Evolutionary conservation across 352 stramenopile genomes (phyloP).

Genomic region (Globisporangium heterothallicum): DNA sequence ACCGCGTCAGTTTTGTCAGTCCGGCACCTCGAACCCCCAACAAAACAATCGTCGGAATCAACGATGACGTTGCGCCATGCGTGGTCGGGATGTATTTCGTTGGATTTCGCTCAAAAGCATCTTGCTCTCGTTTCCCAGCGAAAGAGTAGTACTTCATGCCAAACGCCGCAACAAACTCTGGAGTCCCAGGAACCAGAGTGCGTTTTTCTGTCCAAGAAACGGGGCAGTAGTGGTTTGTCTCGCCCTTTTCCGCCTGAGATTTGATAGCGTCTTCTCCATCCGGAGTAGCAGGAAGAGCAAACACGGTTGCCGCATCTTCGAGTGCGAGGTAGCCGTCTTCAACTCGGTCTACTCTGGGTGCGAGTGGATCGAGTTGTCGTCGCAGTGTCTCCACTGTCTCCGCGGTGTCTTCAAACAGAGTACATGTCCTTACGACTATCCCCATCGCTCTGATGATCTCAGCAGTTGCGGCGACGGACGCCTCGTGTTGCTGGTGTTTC

Average conservation of each 20-base stretch:
- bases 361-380: constrained; percentile 29
- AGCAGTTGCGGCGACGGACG: constrained; percentile 13
- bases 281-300: constrained; percentile 16
- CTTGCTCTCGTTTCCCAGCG: constrained; percentile 29
- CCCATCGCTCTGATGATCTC: constrained; percentile 12
- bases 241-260: constrained; percentile 21
- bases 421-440: constrained; percentile 5
- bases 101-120: constrained; percentile 51
- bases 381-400: constrained; percentile 30
- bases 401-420: constrained; percentile 5
- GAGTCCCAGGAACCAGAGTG: constrained; percentile 34
- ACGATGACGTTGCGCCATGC: constrained; percentile 17
- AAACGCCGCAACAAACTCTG: constrained; percentile 34
- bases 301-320: constrained; percentile 25
- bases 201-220: constrained; percentile 46
- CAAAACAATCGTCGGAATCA: constrained; percentile 42
- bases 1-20: constrained; percentile 2
- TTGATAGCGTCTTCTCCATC: constrained; percentile 11
- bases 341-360: constrained; percentile 33
- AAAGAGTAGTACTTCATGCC: constrained; percentile 52
- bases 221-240: constrained; percentile 53
- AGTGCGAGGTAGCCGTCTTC: constrained; percentile 32
- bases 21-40: constrained; percentile 43
- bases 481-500: constrained; percentile 25
- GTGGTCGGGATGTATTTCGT: constrained; percentile 28